Conservation (phyloP, 2,329 filamentous ascomycete genomes). For the Claviceps humidiphila region DNA sequence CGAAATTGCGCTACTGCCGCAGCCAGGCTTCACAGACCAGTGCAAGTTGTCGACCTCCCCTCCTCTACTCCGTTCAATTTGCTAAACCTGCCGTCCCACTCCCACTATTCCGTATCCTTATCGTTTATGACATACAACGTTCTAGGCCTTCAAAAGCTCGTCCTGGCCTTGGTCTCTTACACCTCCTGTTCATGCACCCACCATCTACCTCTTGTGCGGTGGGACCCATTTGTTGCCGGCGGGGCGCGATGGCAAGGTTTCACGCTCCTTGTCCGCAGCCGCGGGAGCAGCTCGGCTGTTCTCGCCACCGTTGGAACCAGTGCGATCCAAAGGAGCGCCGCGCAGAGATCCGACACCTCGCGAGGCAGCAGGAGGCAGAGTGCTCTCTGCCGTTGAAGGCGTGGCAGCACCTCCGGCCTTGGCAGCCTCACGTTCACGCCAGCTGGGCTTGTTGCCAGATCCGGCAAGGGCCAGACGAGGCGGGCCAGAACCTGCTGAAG, state of each 20-base stretch:
- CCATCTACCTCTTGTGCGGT: slow-evolving; percentile 23
- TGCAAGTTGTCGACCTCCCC: background rate
- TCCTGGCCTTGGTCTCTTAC: background rate
- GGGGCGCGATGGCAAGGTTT: slow-evolving; percentile 38
- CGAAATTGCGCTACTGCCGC: background rate
- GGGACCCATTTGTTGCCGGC: slow-evolving; percentile 52
- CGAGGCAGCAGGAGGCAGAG: slow-evolving; percentile 31
- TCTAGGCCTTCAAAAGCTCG: too few relatives aligned
- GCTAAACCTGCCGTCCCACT: background rate
- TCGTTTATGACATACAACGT: too few relatives aligned
- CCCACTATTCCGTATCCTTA: background rate
- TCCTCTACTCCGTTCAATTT: background rate
- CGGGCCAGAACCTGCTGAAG: slow-evolving; percentile 30
- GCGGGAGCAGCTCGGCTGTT: slow-evolving; percentile 27
- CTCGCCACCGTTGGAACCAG: slow-evolving; percentile 29
- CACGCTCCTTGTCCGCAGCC: slow-evolving; percentile 32
- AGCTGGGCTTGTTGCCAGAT: slow-evolving; percentile 48
- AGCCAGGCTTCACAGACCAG: background rate
- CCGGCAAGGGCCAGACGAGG: slow-evolving; percentile 50
- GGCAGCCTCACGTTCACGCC: slow-evolving; percentile 59
- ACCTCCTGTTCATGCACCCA: too few relatives aligned
- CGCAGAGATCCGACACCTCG: slow-evolving; percentile 17
- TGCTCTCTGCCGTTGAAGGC: slow-evolving; percentile 25
- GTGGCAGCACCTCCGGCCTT: slow-evolving; percentile 22
- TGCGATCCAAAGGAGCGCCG: slow-evolving; percentile 29